Conservation (phyloP, 257 asterid genomes). For the Penstemon newberryi region DNA sequence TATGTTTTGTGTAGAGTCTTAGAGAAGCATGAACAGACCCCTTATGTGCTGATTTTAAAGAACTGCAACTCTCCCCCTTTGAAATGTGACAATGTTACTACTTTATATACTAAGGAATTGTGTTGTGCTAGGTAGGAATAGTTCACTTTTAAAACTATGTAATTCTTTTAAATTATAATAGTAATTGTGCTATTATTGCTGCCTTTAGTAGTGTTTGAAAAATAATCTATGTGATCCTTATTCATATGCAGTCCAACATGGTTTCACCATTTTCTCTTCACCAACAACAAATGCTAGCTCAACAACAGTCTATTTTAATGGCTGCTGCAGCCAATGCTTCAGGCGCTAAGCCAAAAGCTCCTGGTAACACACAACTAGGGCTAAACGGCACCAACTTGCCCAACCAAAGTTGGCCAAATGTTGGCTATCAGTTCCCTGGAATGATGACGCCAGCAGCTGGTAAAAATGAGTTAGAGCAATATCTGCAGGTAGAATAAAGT, state of each 20-base stretch:
- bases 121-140: slow-evolving; percentile 9
- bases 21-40: neutral
- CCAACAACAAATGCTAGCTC: slow-evolving; percentile 77
- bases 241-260: slow-evolving; percentile 54
- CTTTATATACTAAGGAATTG: neutral
- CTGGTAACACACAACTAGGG: slow-evolving; percentile 52
- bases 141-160: neutral
- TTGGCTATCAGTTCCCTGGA: slow-evolving; percentile 73
- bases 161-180: slow-evolving; percentile 1
- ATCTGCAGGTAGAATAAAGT: slow-evolving; percentile 61
- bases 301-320: slow-evolving; percentile 68
- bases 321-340: slow-evolving; percentile 63
- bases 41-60: neutral
- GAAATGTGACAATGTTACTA: neutral
- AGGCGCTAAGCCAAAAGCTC: slow-evolving; percentile 51
- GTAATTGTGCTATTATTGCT: slow-evolving; percentile 8
- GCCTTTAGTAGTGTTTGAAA: neutral
- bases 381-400: slow-evolving; percentile 51
- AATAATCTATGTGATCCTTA: slow-evolving; percentile 7
- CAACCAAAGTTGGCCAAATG: slow-evolving; percentile 70
- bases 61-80: neutral
- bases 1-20: slow-evolving; percentile 27
- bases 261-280: slow-evolving; percentile 69
- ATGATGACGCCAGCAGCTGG: slow-evolving; percentile 63
- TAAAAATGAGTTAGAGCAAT: slow-evolving; percentile 50